Conservation (phyloP, 1,284 basidiomycete genomes). For the Marasmius tenuissimus region DNA sequence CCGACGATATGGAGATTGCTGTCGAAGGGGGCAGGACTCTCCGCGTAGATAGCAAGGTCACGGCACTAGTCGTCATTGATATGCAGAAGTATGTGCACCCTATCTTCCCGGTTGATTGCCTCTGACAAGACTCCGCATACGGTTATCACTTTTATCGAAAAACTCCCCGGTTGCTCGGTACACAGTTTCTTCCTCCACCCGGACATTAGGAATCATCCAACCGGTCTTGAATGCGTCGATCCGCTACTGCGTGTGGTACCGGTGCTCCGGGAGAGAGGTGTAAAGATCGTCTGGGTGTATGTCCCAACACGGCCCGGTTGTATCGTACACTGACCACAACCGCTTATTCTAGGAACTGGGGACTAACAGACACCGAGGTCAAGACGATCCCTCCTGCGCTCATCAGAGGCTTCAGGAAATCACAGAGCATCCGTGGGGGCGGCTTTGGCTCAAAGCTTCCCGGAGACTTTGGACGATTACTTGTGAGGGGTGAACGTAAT, state of each 20-base stretch:
- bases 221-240: conserved; percentile 57
- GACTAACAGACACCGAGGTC: conserved; percentile 62
- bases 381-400: conserved; percentile 62
- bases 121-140: neutral
- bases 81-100: conserved; percentile 64
- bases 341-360: conserved; percentile 56
- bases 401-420: conserved; percentile 48
- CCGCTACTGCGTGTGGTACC: conserved; percentile 53
- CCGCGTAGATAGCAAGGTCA: conserved; percentile 47
- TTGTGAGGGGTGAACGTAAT: conserved; percentile 61
- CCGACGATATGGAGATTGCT: conserved; percentile 50
- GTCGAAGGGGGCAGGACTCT: conserved; percentile 52
- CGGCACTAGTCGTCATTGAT: conserved; percentile 63
- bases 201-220: conserved; percentile 54
- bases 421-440: conserved; percentile 32
- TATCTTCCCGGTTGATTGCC: neutral
- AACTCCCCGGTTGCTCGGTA: neutral
- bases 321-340: conserved; percentile 1
- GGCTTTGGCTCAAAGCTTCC: conserved; percentile 61
- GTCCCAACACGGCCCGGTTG: conserved; percentile 18
- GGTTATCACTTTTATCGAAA: neutral
- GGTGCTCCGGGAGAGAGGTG: conserved; percentile 48
- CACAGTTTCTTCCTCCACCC: conserved; percentile 66
- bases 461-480: conserved; percentile 52
- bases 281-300: conserved; percentile 69